A percentile compares a stretch with the other conserved stretches of the same genome.
phyloP scores from a whole-genome alignment of 1,284 basidiomycete species.

The Erythrobasidium hasegawianum region DNA sequence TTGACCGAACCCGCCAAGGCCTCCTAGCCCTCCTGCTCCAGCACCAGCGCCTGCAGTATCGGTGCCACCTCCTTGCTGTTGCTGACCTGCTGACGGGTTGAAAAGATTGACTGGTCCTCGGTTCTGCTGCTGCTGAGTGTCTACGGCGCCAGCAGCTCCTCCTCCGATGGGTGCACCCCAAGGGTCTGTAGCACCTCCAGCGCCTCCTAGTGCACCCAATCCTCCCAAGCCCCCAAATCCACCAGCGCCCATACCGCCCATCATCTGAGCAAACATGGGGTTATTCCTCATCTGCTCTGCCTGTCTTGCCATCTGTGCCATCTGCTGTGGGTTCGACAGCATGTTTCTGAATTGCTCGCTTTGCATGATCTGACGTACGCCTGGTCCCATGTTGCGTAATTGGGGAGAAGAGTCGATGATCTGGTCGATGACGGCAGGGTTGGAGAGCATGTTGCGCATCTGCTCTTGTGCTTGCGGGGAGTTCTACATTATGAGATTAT shows the following conservation, averaged over 20 bases:
- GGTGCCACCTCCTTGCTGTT: conserved; percentile 34
- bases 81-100: conserved; percentile 8
- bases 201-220: conserved; percentile 20
- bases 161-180: conserved; percentile 10
- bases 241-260: not conserved
- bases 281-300: conserved; percentile 46
- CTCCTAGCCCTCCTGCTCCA: conserved; percentile 37
- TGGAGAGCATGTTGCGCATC: conserved; percentile 69
- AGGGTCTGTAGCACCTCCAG: conserved; percentile 10
- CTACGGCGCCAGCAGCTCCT: conserved; percentile 5
- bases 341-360: conserved; percentile 41
- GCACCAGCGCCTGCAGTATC: conserved; percentile 32
- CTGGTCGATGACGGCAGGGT: conserved; percentile 76
- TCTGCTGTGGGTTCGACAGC: conserved; percentile 64
- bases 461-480: conserved; percentile 73
- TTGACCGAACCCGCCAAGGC: not conserved
- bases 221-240: conserved; percentile 19
- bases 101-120: conserved; percentile 26
- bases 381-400: conserved; percentile 70
- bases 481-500: too few species aligned
- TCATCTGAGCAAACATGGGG: conserved; percentile 18
- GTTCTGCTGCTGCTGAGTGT: conserved; percentile 17
- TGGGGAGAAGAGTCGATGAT: conserved; percentile 77
- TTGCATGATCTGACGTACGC: conserved; percentile 63
- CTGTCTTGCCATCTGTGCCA: conserved; percentile 79